Evolutionary conservation across 352 stramenopile genomes (phyloP), one percentile per base, ranked within the genome.

Genomic region (Achlya hypogyna): DNA sequence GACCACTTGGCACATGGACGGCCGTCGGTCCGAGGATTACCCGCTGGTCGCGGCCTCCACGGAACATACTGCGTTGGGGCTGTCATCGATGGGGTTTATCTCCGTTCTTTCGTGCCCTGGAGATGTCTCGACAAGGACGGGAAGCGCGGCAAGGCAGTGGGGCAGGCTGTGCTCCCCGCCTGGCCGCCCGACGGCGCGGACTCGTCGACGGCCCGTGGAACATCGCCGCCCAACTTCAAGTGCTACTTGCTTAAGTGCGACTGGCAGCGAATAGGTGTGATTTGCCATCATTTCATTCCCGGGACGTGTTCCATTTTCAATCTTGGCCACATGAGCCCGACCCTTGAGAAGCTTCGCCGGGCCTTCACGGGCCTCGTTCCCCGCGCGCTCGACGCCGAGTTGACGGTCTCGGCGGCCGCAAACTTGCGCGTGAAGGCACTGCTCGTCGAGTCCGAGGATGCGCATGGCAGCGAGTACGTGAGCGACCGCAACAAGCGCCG

Each of bases 401-500:
- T 67, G n/a, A 42, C 25, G 20, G 40, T 67, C 12, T 45, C 56
- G 12, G 20, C 16, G 10, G 43, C 27, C 5, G 10, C 18, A 2
- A 42, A 42, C 6, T 9, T 27, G 0, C 60, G 38, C 23, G 63
- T 97, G 52, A 83, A 91, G 60, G 95, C 91, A 25, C 98, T 98
- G 67, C 65, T 99, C 0, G 81, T 99, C 62, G 95, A 97, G 54
- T 97, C 89, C 20, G 95, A 97, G 49, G 97, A 99, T 81, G 95
- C 96, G 54, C 97, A 99, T 79, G 87, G 98, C 67, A 98, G 91
- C 71, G 97, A 99, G 79, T 99, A 99, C 74, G 90, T 98, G 53
- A 93, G 96, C 35, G 84, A 92, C 32, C 88, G 87, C 38, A 98
- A 99, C 80, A 97, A 97, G 79, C 84, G 97, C 22, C 84, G 97